Conservation (phyloP, 169 alveolate species). For the Perkinsus olseni region DNA sequence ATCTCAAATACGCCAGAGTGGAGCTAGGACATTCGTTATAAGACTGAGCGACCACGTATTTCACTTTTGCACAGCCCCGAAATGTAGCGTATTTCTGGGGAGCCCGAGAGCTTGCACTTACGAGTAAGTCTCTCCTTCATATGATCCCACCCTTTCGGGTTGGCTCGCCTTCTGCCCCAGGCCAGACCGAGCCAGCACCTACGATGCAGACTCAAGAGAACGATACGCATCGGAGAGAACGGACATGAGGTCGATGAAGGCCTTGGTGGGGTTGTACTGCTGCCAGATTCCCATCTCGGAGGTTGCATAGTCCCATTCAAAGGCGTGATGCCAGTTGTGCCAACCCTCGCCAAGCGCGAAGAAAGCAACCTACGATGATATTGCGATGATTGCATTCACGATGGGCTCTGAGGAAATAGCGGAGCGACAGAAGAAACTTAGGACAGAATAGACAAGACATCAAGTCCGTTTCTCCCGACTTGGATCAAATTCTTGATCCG, state of each 20-base stretch:
- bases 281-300: constrained; percentile 45
- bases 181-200: background rate
- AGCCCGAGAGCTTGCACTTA: background rate
- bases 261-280: constrained; percentile 43
- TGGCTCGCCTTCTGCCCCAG: background rate
- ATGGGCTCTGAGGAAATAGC: constrained; percentile 18
- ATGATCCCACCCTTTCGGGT: background rate
- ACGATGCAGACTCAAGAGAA: background rate
- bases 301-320: constrained; percentile 67
- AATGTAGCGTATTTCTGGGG: too few relatives aligned
- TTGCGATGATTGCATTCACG: constrained; percentile 15
- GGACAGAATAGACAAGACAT: background rate
- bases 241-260: constrained; percentile 20
- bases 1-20: background rate
- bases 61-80: too few relatives aligned
- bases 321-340: constrained; percentile 74
- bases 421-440: background rate
- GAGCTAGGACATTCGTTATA: too few relatives aligned
- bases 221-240: background rate
- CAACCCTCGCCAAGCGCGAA: constrained; percentile 74
- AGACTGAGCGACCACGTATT: too few relatives aligned
- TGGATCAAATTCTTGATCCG: too few relatives aligned
- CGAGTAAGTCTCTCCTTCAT: background rate
- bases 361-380: constrained; percentile 41
- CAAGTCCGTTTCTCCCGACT: too few relatives aligned